These are phyloP conservation scores for Beauveria asiatica DNA, from an alignment of 2,329 filamentous ascomycete species.

Conservation along the genomic window DNA sequence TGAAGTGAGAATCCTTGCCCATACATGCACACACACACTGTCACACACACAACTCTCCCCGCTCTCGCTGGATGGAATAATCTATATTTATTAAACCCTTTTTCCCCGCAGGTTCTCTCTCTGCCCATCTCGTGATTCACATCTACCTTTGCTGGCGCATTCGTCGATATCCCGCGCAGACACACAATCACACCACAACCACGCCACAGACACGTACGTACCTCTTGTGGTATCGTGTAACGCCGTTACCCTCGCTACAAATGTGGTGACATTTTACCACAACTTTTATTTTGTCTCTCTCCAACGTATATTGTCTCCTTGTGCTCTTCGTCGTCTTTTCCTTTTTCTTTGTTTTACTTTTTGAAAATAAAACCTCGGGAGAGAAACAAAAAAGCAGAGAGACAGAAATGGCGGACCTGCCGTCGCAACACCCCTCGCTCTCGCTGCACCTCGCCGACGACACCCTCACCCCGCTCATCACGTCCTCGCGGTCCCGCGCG, in stretches of 20 bases:
- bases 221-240: neutral
- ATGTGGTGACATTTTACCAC: neutral
- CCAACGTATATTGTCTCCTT: neutral
- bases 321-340: neutral
- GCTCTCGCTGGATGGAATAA: neutral
- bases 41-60: neutral
- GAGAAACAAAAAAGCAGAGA: neutral
- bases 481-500: conserved; percentile 36
- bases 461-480: conserved; percentile 48
- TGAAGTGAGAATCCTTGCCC: neutral
- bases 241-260: neutral
- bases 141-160: neutral
- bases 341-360: neutral
- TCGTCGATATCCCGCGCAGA: neutral
- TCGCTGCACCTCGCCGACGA: conserved; percentile 50
- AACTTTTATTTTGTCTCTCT: neutral
- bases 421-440: conserved; percentile 41
- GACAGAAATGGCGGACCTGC: conserved; percentile 27
- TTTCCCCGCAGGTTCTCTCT: neutral
- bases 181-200: neutral
- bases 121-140: neutral
- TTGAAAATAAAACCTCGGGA: neutral
- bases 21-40: neutral
- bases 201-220: neutral
- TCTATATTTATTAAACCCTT: too few species aligned